These are phyloP conservation scores for Fusarium phyllophilum DNA, from an alignment of 2,329 filamentous ascomycete species.

Conservation along the genomic window DNA sequence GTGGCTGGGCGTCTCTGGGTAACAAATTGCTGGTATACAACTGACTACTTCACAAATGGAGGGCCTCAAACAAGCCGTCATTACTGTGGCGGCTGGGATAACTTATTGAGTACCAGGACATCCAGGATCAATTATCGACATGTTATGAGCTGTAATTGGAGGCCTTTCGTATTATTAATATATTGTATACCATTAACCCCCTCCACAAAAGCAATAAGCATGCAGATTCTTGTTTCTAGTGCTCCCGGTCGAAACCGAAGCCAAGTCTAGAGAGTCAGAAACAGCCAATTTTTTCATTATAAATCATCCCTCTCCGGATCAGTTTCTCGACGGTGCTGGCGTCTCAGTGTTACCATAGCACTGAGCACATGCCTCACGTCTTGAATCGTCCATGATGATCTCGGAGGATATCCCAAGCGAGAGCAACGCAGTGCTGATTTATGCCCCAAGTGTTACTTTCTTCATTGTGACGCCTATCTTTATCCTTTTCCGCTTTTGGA, in stretches of 20 bases:
- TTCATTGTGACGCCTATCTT: conserved; percentile 56
- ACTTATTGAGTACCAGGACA: not conserved
- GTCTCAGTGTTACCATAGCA: not conserved
- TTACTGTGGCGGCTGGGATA: not conserved
- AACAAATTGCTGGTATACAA: not conserved
- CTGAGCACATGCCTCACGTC: not conserved
- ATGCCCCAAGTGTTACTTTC: conserved; percentile 55
- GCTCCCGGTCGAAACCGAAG: not conserved
- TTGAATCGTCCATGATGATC: conserved; percentile 32
- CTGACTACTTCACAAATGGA: not conserved
- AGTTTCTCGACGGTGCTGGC: not conserved
- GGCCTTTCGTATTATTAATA: not conserved
- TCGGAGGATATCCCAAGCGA: conserved; percentile 46
- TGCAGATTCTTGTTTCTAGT: not conserved
- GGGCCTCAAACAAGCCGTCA: not conserved
- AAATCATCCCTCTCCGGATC: not conserved
- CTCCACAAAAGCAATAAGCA: conserved; percentile 24
- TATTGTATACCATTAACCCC: conserved; percentile 1
- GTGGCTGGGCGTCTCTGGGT: not conserved
- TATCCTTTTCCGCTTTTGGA: conserved; percentile 53
- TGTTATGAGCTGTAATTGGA: not conserved
- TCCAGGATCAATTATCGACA: not conserved
- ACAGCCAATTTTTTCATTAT: not conserved
- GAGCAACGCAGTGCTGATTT: conserved; percentile 53
- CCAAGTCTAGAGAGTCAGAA: not conserved